Evolutionary conservation across 2,329 filamentous ascomycete species (phyloP), one percentile per base, ranked within the genome.

Genomic region (Ceratocystis diversiconidia): DNA sequence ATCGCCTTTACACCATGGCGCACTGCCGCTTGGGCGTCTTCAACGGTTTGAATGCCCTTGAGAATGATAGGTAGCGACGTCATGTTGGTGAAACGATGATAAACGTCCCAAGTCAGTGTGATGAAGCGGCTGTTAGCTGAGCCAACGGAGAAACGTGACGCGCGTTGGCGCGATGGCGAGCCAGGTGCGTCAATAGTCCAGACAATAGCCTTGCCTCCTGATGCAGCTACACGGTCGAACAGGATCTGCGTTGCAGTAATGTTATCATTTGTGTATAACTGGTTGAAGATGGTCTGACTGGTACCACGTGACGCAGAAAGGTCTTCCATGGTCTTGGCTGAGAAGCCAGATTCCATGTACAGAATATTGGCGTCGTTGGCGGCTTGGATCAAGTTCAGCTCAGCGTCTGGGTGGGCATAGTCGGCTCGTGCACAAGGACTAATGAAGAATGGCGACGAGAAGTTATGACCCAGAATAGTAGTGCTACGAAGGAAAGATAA

Each of bases 371-470:
- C 77, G 5, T 73, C 73, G 3, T 73, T 77, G 7, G 79, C 76
- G 25, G 76, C 78, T 69, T 77, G 74, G 43, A 78, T 75, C 64
- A 82, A 73, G 69, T 79, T 79, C n/a, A 76, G 68, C 71, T 81
- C 79, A 17, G 73, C 79, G 1, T 76, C 75, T 0, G 73, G 71
- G 67, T 80, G 73, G 1, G 74, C 77, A 55, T 78, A 77, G 25
- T 74, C 76, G 43, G 74, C 78, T 22, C 75, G 74, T 10, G 77
- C 76, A 36, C 77, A 77, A 0, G 79, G 79, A 1, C 75, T 74
- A 69, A 81, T 80, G 70, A 80, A 80, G 71, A 81, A 75, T 0
- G 79, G 79, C 6, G 76, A 75, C 10, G 74, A 76, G 66, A 79
- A 78, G 69, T 79, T 78, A 69, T 79, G 71, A 6, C 78, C 79